phyloP scores from a whole-genome alignment of 1,284 basidiomycete genomes.

The Golubevia pallescens region DNA sequence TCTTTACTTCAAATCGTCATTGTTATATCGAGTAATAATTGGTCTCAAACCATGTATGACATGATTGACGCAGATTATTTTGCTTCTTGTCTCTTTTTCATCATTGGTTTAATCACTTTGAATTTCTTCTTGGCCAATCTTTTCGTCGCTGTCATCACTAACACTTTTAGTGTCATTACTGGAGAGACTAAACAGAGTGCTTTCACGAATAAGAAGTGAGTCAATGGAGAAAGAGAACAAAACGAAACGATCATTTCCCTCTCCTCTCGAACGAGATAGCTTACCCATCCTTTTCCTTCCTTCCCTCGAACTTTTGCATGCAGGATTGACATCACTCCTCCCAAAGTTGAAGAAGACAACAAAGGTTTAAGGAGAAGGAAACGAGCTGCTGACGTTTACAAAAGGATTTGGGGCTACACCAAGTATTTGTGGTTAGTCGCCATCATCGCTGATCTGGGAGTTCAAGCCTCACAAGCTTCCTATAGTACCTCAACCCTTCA shows the following conservation, averaged over 20 bases:
- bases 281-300: slow-evolving; percentile 4
- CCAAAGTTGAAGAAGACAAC: slow-evolving; percentile 6
- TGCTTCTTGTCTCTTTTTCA: slow-evolving; percentile 84
- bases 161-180: slow-evolving; percentile 88
- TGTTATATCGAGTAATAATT: slow-evolving; percentile 81
- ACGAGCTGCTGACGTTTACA: slow-evolving; percentile 44
- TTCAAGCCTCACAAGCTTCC: slow-evolving; percentile 79
- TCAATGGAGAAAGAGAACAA: not conserved
- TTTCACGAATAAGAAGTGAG: slow-evolving; percentile 67
- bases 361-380: slow-evolving; percentile 16
- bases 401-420: slow-evolving; percentile 48
- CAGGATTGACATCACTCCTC: not conserved
- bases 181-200: slow-evolving; percentile 88
- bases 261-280: too few species aligned
- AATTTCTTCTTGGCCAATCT: slow-evolving; percentile 71
- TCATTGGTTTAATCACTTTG: slow-evolving; percentile 69
- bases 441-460: slow-evolving; percentile 69
- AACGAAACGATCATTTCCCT: not conserved
- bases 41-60: slow-evolving; percentile 79
- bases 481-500: slow-evolving; percentile 20
- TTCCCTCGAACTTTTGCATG: not conserved
- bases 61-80: slow-evolving; percentile 93
- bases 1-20: slow-evolving; percentile 84
- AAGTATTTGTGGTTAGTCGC: slow-evolving; percentile 70
- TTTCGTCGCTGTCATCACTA: slow-evolving; percentile 94